Conservation (phyloP, 2,329 filamentous ascomycete genomes). For the Claviceps pazoutovae region DNA sequence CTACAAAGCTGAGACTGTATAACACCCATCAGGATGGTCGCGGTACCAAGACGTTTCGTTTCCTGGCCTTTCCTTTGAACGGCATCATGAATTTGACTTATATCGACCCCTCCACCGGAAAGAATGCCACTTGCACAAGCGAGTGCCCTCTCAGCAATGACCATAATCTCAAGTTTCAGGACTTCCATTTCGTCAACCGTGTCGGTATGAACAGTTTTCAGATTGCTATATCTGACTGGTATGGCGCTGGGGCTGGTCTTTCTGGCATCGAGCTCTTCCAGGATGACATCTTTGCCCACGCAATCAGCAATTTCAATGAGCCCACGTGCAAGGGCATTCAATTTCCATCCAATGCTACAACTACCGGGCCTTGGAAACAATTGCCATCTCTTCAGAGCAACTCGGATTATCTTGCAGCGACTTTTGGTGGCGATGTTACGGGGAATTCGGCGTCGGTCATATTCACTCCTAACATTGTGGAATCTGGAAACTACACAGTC, state of each 20-base stretch:
- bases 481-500: slow-evolving; percentile 84
- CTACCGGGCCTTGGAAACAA: slow-evolving; percentile 60
- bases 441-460: slow-evolving; percentile 53
- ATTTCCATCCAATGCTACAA: slow-evolving; percentile 48
- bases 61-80: slow-evolving; percentile 69
- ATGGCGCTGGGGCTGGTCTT: slow-evolving; percentile 72
- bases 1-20: slow-evolving; percentile 74
- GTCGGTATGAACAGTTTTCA: slow-evolving; percentile 82
- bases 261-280: slow-evolving; percentile 78
- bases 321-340: slow-evolving; percentile 58
- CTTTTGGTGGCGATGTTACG: slow-evolving; percentile 40
- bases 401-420: slow-evolving; percentile 63
- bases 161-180: slow-evolving; percentile 54
- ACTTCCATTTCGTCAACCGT: slow-evolving; percentile 79
- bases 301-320: slow-evolving; percentile 78
- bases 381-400: slow-evolving; percentile 54
- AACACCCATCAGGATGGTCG: slow-evolving; percentile 76
- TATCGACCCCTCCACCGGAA: slow-evolving; percentile 56
- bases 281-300: slow-evolving; percentile 74
- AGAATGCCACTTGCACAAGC: slow-evolving; percentile 60
- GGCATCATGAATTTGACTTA: slow-evolving; percentile 97
- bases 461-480: slow-evolving; percentile 70
- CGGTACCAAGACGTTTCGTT: slow-evolving; percentile 79
- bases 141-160: slow-evolving; percentile 73
- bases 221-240: slow-evolving; percentile 77